Base-by-base conservation (phyloP, 1,139 yeast genomes). In the Eremothecium gossypii region DNA sequence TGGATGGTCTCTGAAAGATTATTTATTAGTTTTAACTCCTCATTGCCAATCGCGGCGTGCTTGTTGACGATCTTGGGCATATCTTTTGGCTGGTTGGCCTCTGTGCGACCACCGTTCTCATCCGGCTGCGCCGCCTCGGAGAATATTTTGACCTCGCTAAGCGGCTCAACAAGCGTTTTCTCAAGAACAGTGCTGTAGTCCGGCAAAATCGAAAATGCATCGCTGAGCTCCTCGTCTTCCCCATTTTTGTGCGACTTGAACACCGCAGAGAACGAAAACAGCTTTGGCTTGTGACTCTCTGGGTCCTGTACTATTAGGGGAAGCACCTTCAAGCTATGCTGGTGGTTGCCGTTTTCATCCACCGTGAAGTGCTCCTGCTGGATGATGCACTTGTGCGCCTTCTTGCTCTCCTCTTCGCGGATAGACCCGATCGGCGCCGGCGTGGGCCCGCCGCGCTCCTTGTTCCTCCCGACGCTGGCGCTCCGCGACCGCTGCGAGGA, bases 41-140 rank as follows among this genome's bases (percentile, higher is more conserved):
- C 63, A 13, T 74, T 74, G 29, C 77, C 76, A 33, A 80, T 77
- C 3, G 79, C 79, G 2, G 84, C 79, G 37, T 63, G 47, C 17
- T 54, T 52, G 39, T 61, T 61, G 9, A 61, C 70, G n/a, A 60
- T 55, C 27, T 51, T 50, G 5, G 57, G 69, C 51, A 51, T 64
- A 49, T 32, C 55, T 52, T 53, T 61, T 9, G 56, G 61, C 9
- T 55, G 63, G 49, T 30, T 54, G 51, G 53, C 61, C 8, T 55
- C 62, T 8, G 54, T 55, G 9, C 55, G 60, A 17, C 52, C 57
- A 8, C 55, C 57, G 4, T 61, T 64, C n/a, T 48, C 48, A 31
- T 53, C 57, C 6, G 23, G 3, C 6, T 17, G 3, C 6, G 23
- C 23, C 6, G 23, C 23, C 23, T 17, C 23, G 3, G 23, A 17